Evolutionary conservation across 2,329 filamentous ascomycete genomes (phyloP), one percentile per base, ranked within the genome.

Genomic region (Pseudogymnoascus sp.): DNA sequence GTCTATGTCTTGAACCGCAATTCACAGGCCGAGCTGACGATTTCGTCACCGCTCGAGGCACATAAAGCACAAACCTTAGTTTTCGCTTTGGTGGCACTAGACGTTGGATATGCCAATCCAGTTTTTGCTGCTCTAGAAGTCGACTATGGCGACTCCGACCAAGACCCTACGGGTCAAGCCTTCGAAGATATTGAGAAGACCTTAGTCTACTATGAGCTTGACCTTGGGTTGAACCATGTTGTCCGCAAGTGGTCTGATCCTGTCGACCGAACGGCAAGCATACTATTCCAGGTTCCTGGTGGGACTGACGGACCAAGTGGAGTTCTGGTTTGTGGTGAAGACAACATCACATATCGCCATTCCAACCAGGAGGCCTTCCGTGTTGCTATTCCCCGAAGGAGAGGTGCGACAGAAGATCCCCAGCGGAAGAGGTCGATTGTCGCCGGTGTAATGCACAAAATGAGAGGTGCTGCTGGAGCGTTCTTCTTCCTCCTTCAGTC

Each of bases 1-100:
- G 94, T 99, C 68, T 99, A 99, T 76, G 93, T 99, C 70, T 81
- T 99, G 68, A 97, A 97, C 75, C 88, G 95, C 66, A 96, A 96
- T 76, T 84, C 92, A 2, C 91, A 97, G 75, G 92, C 92, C 15
- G 90, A 96, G 74, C 84, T 99, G 69, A 95, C 92, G 40, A 99
- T 99, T 59, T 99, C 94, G 4, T 99, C 94, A 11, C 94, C 94
- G 0, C 82, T 99, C 15, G 95, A 99, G 76, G 95, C 94, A 1
- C 93, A 99, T 76, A 96, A 94, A 74, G 86, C 91, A 10, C 91
- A 93, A 64, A 93, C 93, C 1, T 77, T 99, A 58, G 92, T 97
- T 24, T 90, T 96, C 68, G 89, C 90, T 31, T 81, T 97, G 69
- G 88, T 90, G 24, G 90, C 91, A 0, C 78, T 99, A 44, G 95